phyloP scores from a whole-genome alignment of 805 yeast genomes.

The Ogataea dorogensis region DNA sequence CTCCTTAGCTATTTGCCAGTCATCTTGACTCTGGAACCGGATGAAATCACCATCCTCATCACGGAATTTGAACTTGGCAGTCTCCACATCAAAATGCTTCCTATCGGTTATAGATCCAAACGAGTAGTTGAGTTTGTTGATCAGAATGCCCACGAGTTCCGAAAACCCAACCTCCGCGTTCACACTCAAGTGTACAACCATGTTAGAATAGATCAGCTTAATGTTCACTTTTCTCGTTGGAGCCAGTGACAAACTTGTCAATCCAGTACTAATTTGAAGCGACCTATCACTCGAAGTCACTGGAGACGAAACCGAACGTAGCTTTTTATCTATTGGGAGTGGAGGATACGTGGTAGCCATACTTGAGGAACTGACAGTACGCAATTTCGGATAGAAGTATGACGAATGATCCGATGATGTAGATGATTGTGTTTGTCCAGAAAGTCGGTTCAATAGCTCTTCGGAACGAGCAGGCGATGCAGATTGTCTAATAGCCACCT shows the following conservation, averaged over 20 bases:
- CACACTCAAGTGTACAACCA: slow-evolving; percentile 65
- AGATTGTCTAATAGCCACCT: slow-evolving; percentile 13
- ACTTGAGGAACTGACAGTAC: slow-evolving; percentile 29
- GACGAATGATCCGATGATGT: slow-evolving; percentile 23
- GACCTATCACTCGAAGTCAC: slow-evolving; percentile 17
- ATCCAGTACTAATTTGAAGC: slow-evolving; percentile 4
- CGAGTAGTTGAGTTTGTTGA: slow-evolving; percentile 51
- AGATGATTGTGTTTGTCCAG: slow-evolving; percentile 26
- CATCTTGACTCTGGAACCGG: slow-evolving; percentile 80
- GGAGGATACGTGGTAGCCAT: slow-evolving; percentile 27
- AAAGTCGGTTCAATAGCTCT: slow-evolving; percentile 12
- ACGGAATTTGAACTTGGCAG: slow-evolving; percentile 65
- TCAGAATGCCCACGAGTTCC: slow-evolving; percentile 43
- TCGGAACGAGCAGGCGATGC: slow-evolving; percentile 14
- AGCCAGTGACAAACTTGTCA: slow-evolving; percentile 4
- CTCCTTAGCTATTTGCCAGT: slow-evolving; percentile 83
- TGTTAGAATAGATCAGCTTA: slow-evolving; percentile 38
- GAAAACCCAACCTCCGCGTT: slow-evolving; percentile 33
- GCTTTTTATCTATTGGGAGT: slow-evolving; percentile 28
- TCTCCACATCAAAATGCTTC: slow-evolving; percentile 24
- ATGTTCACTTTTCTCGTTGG: slow-evolving; percentile 24
- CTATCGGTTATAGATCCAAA: slow-evolving; percentile 47
- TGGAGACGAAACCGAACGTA: slow-evolving; percentile 37
- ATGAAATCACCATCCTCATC: slow-evolving; percentile 97
- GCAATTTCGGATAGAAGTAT: slow-evolving; percentile 24